Conservation (phyloP, 2,329 filamentous ascomycete genomes). For the Penicillium sp. region DNA sequence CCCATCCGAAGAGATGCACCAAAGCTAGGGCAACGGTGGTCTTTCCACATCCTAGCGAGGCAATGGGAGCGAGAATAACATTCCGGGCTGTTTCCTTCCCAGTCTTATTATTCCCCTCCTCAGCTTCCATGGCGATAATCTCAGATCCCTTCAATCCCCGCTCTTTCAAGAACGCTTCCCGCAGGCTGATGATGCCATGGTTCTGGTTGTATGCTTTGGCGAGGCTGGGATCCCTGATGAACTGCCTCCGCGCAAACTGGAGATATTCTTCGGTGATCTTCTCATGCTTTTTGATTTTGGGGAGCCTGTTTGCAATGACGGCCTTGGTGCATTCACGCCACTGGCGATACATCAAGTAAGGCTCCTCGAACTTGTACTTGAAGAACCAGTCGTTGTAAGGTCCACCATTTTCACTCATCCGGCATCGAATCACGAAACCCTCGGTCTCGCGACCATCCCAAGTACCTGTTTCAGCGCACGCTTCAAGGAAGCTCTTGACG, state of each 20-base stretch:
- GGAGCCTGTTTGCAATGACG: constrained; percentile 68
- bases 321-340: constrained; percentile 97
- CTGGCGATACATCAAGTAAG: constrained; percentile 96
- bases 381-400: constrained; percentile 95
- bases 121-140: constrained; percentile 66
- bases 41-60: constrained; percentile 94
- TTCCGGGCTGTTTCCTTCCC: constrained; percentile 54
- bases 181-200: constrained; percentile 88
- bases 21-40: constrained; percentile 84
- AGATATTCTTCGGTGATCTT: constrained; percentile 91
- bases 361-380: constrained; percentile 99
- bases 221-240: constrained; percentile 63
- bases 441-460: constrained; percentile 91
- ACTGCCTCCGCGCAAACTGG: constrained; percentile 67
- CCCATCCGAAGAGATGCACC: constrained; percentile 79
- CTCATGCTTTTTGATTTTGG: constrained; percentile 78
- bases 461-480: constrained; percentile 78
- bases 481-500: constrained; percentile 76
- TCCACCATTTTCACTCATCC: constrained; percentile 49
- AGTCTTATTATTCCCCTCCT: constrained; percentile 46
- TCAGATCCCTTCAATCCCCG: constrained; percentile 84
- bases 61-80: constrained; percentile 80
- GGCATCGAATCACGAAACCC: constrained; percentile 93
- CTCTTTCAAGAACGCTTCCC: constrained; percentile 78
- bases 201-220: constrained; percentile 72